These are phyloP conservation scores for Neonectria coccinea DNA, from an alignment of 2,329 filamentous ascomycete genomes.

Conservation along the genomic window DNA sequence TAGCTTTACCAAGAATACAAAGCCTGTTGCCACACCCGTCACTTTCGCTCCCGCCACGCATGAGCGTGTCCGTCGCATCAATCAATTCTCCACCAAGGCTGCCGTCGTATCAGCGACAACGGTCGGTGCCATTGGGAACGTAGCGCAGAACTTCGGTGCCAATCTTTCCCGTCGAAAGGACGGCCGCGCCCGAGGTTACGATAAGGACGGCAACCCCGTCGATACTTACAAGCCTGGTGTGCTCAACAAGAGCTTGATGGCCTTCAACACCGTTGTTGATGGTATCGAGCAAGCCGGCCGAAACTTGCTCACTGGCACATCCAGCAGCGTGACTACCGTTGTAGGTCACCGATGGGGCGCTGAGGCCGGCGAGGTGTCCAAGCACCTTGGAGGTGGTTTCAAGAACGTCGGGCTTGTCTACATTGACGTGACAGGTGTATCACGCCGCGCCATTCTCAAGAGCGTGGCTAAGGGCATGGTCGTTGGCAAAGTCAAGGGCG, in stretches of 20 bases:
- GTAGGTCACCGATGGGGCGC: constrained; percentile 90
- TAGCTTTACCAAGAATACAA: constrained; percentile 81
- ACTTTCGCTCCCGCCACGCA: constrained; percentile 90
- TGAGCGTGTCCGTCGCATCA: constrained; percentile 86
- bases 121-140: constrained; percentile 82
- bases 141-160: constrained; percentile 92
- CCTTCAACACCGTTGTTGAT: constrained; percentile 93
- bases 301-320: constrained; percentile 78
- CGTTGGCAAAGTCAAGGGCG: constrained; percentile 80
- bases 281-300: constrained; percentile 90
- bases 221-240: constrained; percentile 86
- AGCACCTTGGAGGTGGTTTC: constrained; percentile 82
- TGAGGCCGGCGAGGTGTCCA: constrained; percentile 84
- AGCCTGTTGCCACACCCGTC: constrained; percentile 82
- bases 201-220: constrained; percentile 75
- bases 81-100: constrained; percentile 83
- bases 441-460: constrained; percentile 88
- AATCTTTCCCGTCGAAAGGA: constrained; percentile 68
- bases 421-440: constrained; percentile 95
- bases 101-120: constrained; percentile 87
- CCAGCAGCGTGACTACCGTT: constrained; percentile 83
- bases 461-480: constrained; percentile 98
- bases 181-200: constrained; percentile 69
- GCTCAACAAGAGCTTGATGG: constrained; percentile 95
- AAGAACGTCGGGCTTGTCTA: constrained; percentile 98